phyloP scores from a whole-genome alignment of 1,284 basidiomycete genomes.

The Malassezia caprae region DNA sequence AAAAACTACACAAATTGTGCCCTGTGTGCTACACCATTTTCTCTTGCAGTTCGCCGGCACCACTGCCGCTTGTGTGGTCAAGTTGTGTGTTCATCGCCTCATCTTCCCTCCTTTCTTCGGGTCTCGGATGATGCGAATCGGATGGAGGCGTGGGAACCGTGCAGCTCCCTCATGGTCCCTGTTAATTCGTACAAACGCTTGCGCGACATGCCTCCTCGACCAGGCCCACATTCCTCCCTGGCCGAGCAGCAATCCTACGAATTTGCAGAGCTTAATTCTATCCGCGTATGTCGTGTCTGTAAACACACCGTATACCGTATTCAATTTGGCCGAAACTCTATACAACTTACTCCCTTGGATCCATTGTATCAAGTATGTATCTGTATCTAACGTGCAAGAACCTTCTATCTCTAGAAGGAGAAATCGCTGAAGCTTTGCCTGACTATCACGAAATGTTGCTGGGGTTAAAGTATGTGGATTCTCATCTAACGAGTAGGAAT shows the following conservation, averaged over 20 bases:
- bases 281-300: slow-evolving; percentile 69
- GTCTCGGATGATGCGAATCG: not conserved
- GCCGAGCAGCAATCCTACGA: not conserved
- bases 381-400: slow-evolving; percentile 23
- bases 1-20: slow-evolving; percentile 65
- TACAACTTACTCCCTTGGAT: slow-evolving; percentile 54
- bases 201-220: slow-evolving; percentile 1
- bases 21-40: slow-evolving; percentile 76
- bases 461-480: slow-evolving; percentile 53
- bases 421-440: slow-evolving; percentile 61
- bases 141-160: not conserved
- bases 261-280: slow-evolving; percentile 14
- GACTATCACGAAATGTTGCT: slow-evolving; percentile 62
- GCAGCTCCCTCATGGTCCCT: slow-evolving; percentile 2
- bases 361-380: slow-evolving; percentile 51
- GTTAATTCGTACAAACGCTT: not conserved
- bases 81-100: slow-evolving; percentile 80
- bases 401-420: slow-evolving; percentile 66
- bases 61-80: slow-evolving; percentile 89
- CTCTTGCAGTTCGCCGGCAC: slow-evolving; percentile 83
- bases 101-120: slow-evolving; percentile 50
- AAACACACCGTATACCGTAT: slow-evolving; percentile 65
- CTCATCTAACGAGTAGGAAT: slow-evolving; percentile 17
- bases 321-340: slow-evolving; percentile 5
- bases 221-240: not conserved